Conservation (phyloP, 2,329 filamentous ascomycete species). For the Alternaria rosae region DNA sequence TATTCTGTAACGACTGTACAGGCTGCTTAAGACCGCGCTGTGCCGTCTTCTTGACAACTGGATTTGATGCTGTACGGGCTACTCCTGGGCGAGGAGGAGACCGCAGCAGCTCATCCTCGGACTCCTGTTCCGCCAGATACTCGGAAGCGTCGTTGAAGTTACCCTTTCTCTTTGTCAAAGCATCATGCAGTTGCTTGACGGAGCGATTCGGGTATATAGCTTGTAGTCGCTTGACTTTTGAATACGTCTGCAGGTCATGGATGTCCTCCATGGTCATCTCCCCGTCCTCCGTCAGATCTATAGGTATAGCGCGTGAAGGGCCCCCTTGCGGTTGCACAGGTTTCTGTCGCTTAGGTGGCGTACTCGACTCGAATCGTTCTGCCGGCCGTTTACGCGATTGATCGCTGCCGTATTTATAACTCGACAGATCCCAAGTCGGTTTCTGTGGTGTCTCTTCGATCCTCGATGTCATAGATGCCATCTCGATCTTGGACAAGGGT, state of each 20-base stretch:
- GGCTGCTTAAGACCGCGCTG: conserved; percentile 64
- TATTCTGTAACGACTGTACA: conserved; percentile 64
- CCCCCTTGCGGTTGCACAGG: conserved; percentile 35
- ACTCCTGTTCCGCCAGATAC: conserved; percentile 30
- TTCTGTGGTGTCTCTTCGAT: conserved; percentile 49
- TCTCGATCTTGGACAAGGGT: conserved; percentile 64
- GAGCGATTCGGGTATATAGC: conserved; percentile 57
- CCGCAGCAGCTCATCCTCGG: conserved; percentile 47
- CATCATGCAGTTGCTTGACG: conserved; percentile 58
- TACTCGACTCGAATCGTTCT: conserved; percentile 24
- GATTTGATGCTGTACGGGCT: conserved; percentile 18
- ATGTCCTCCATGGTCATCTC: conserved; percentile 38
- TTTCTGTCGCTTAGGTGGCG: conserved; percentile 36
- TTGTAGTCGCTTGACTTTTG: conserved; percentile 62
- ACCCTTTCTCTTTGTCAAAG: conserved; percentile 59
- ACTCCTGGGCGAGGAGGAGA: conserved; percentile 36
- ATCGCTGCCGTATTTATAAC: conserved; percentile 32
- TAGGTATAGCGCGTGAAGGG: conserved; percentile 45
- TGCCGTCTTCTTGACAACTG: conserved; percentile 55
- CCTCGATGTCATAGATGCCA: conserved; percentile 26
- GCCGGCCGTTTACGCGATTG: conserved; percentile 38
- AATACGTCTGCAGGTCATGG: conserved; percentile 56
- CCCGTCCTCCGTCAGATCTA: conserved; percentile 33
- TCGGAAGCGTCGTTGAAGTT: conserved; percentile 62
- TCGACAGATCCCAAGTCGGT: conserved; percentile 35